Evolutionary conservation across 805 yeast genomes (phyloP), one percentile per base, ranked within the genome.

Genomic region (Wickerhamiella dianesei): DNA sequence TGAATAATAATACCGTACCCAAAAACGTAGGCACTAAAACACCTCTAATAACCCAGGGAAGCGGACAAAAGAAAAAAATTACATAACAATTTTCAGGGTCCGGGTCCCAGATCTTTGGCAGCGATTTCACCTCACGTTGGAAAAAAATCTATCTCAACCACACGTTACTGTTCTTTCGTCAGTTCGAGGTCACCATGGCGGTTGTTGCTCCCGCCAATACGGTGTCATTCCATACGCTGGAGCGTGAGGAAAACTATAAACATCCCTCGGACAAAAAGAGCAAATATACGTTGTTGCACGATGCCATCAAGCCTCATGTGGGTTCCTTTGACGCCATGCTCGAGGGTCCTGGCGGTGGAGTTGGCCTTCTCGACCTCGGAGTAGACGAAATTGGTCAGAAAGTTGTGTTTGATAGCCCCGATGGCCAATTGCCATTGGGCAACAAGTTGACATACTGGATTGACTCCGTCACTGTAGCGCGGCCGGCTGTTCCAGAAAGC

Each of bases 261-360:
- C 79, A 84, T 61, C 98, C 98, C 42, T 94, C 96, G 44, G 80
- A 77, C 66, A 95, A 84, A 59, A 75, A 82, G 62, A 72, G 85
- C 25, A 84, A 84, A 5, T 89, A 69, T 58, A 95, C 96, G 14
- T 66, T 87, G 37, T 72, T 92, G 35, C 75, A 75, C 49, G 95
- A 86, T 52, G 97, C 98, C 14, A 92, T 92, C 37, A 77, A 78
- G 48, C 98, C 98, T 3, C 98, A 92, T 63, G 76, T 92, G 47
- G 96, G 95, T 6, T 89, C 97, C 1, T 92, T 92, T 72, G 82
- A 92, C 71, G 96, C 96, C 3, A 71, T 92, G 48, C 83, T 95
- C 20, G 94, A 84, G 49, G 95, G 95, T 40, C 77, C 83, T 20
- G 79, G 72, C 40, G 94, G 89, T 42, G 25, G 25, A 21, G 20